These are phyloP conservation scores for Cladosporium sp. DNA, from an alignment of 2,329 filamentous ascomycete species.

Conservation along the genomic window DNA sequence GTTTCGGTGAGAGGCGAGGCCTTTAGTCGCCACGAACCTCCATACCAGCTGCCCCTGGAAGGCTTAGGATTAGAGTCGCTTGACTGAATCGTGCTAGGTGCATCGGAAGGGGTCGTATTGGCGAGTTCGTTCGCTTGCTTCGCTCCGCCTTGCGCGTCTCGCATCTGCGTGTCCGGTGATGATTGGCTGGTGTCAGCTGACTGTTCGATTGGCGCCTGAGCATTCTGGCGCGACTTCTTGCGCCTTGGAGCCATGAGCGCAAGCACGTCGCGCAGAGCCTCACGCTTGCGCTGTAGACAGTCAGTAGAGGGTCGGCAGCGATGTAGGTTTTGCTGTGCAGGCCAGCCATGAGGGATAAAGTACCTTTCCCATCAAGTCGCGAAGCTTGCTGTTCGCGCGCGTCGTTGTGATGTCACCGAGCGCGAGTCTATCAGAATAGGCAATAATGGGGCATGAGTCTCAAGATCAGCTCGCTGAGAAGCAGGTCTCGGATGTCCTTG, in stretches of 20 bases:
- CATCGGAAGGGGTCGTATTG: neutral
- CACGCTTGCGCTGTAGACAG: neutral
- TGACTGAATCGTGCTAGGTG: neutral
- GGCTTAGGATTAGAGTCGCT: neutral
- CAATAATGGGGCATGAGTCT: too few species aligned
- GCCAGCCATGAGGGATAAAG: neutral
- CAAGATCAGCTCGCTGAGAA: too few species aligned
- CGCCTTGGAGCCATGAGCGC: constrained; percentile 9
- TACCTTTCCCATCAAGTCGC: neutral
- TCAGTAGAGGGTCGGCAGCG: neutral
- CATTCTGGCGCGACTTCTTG: constrained; percentile 12
- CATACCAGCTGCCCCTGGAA: constrained; percentile 36
- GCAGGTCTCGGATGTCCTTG: neutral
- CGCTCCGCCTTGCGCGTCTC: too few species aligned
- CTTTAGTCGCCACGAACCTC: constrained; percentile 41
- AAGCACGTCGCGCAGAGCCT: constrained; percentile 3
- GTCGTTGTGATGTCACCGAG: neutral
- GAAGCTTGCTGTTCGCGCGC: neutral
- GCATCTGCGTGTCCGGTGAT: constrained; percentile 4
- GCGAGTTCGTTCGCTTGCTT: constrained; percentile 1
- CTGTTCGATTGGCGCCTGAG: neutral
- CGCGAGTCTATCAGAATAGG: too few species aligned
- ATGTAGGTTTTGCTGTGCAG: neutral
- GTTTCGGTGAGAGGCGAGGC: constrained; percentile 42
- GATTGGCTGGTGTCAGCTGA: constrained; percentile 2